phyloP scores from a whole-genome alignment of 2,329 filamentous ascomycete genomes.

The Talaromyces sp. region DNA sequence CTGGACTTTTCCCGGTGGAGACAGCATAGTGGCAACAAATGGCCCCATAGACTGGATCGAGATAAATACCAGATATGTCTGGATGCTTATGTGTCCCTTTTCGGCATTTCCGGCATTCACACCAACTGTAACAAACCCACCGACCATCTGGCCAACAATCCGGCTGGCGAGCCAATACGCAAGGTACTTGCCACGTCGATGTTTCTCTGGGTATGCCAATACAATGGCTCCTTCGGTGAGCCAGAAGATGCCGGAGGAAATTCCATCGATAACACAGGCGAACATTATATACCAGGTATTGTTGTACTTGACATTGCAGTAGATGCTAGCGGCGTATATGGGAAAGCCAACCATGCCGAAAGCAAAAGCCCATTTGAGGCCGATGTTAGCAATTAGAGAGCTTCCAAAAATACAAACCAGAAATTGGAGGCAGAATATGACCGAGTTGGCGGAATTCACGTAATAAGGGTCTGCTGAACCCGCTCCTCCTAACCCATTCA shows the following conservation, averaged over 20 bases:
- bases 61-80: slow-evolving; percentile 13
- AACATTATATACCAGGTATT: not conserved
- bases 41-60: not conserved
- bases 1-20: not conserved
- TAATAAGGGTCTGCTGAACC: slow-evolving; percentile 21
- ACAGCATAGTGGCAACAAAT: not conserved
- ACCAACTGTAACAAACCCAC: not conserved
- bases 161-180: not conserved
- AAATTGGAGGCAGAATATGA: not conserved
- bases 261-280: not conserved
- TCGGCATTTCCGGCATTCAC: not conserved
- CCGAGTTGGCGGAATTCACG: slow-evolving; percentile 18
- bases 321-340: not conserved
- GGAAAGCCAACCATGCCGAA: not conserved
- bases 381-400: not conserved
- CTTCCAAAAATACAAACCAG: not conserved
- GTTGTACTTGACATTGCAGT: not conserved
- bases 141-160: not conserved
- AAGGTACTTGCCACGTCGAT: not conserved
- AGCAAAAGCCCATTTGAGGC: not conserved
- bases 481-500: slow-evolving; percentile 37
- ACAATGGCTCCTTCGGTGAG: not conserved
- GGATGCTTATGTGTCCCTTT: slow-evolving; percentile 26
- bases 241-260: not conserved
- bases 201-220: not conserved